These are phyloP conservation scores for Vitis rupestris DNA, from an alignment of 164 flowering plant genomes.

Conservation along the genomic window DNA sequence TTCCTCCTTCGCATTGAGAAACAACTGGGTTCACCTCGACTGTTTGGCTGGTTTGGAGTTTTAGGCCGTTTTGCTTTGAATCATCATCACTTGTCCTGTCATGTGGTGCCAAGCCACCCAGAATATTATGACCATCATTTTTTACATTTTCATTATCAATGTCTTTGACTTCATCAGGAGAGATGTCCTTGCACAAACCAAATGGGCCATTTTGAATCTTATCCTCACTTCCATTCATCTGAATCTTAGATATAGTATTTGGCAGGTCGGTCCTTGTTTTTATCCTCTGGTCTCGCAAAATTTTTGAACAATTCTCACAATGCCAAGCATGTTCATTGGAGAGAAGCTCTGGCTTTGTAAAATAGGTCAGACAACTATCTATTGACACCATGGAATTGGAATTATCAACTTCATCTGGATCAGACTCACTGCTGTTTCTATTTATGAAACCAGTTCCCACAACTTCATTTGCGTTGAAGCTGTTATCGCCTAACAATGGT, in stretches of 20 bases:
- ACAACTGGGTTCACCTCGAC: conserved; percentile 10
- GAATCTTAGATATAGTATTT: conserved; percentile 11
- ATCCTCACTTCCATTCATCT: conserved; percentile 26
- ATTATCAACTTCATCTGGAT: conserved; percentile 87
- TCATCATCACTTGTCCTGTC: conserved; percentile 19
- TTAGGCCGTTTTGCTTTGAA: conserved; percentile 13
- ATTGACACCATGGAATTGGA: conserved; percentile 75
- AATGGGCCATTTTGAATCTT: conserved; percentile 11
- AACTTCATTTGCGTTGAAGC: conserved; percentile 27
- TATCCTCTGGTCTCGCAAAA: conserved; percentile 28
- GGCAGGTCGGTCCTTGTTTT: conserved; percentile 21
- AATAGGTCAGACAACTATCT: conserved; percentile 75
- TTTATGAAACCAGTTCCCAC: conserved; percentile 32
- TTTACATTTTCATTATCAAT: conserved; percentile 24
- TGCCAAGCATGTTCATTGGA: conserved; percentile 85
- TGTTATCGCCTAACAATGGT: conserved; percentile 27
- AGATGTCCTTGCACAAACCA: conserved; percentile 8
- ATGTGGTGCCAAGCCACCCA: conserved; percentile 15
- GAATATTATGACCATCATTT: conserved; percentile 15
- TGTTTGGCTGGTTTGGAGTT: conserved; percentile 17
- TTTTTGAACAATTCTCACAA: conserved; percentile 82
- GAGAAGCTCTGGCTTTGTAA: conserved; percentile 79
- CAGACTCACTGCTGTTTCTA: conserved; percentile 70
- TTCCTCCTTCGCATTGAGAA: conserved; percentile 14
- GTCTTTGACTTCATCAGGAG: conserved; percentile 11